phyloP scores from a whole-genome alignment of 2,329 filamentous ascomycete genomes.

The Exserohilum turcica region DNA sequence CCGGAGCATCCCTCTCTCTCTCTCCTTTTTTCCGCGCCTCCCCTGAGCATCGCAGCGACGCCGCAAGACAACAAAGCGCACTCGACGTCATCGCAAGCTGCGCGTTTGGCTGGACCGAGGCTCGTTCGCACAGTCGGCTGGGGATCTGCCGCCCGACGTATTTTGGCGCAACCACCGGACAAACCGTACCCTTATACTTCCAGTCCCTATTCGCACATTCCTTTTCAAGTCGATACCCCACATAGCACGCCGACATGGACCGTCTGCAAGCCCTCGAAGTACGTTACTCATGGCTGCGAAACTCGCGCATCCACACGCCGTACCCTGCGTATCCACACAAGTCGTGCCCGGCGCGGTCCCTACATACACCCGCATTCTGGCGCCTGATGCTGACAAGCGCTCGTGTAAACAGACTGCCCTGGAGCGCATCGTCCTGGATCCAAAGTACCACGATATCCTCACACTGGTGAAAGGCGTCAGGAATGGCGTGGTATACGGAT shows the following conservation, averaged over 20 bases:
- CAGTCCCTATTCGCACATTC: neutral
- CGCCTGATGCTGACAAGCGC: constrained; percentile 8
- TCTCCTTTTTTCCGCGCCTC: neutral
- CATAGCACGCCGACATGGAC: constrained; percentile 32
- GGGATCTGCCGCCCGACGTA: neutral
- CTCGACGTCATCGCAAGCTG: constrained; percentile 22
- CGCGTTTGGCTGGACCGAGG: constrained; percentile 31
- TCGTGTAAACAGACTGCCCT: constrained; percentile 63
- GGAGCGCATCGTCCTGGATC: constrained; percentile 80
- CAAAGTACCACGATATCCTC: constrained; percentile 81
- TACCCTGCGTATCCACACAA: too few relatives aligned
- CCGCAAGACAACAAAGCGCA: constrained; percentile 7
- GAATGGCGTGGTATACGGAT: constrained; percentile 95
- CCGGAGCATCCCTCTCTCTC: neutral
- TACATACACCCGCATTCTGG: neutral
- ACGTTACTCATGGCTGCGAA: neutral
- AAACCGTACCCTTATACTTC: neutral
- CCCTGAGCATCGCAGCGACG: neutral
- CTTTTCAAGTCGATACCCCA: neutral
- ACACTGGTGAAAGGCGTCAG: constrained; percentile 89
- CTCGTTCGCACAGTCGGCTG: constrained; percentile 11
- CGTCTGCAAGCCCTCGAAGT: constrained; percentile 43
- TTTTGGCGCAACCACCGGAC: constrained; percentile 12
- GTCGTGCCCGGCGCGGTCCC: neutral
- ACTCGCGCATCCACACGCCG: neutral